These are phyloP conservation scores for Pichia manshurica DNA, from an alignment of 805 yeast species.

Conservation along the genomic window DNA sequence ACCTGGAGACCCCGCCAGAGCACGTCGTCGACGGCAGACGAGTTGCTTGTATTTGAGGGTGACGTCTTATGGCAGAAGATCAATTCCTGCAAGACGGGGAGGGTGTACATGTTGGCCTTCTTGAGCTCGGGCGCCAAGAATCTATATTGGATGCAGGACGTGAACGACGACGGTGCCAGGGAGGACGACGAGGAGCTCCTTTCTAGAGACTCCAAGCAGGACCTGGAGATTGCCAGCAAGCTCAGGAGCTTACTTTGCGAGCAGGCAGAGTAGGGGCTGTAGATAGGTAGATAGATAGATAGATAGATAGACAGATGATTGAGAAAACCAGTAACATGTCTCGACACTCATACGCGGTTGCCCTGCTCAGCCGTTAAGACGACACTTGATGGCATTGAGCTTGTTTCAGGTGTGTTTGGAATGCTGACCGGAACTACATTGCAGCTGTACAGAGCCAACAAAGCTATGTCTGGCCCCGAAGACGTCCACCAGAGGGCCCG, in stretches of 20 bases:
- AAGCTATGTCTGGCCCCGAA: too few relatives aligned
- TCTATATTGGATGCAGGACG: constrained; percentile 72
- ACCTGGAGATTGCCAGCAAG: constrained; percentile 41
- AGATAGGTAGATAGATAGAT: background rate
- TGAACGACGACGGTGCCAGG: constrained; percentile 24
- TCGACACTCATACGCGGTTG: too few relatives aligned
- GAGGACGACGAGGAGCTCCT: constrained; percentile 54
- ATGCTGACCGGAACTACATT: too few relatives aligned
- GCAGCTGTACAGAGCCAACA: too few relatives aligned
- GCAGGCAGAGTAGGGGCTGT: constrained; percentile 18
- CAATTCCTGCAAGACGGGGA: constrained; percentile 64
- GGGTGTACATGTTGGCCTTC: constrained; percentile 47
- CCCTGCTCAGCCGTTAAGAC: too few relatives aligned
- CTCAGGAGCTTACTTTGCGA: constrained; percentile 41
- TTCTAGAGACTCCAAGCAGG: constrained; percentile 47
- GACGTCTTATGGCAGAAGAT: constrained; percentile 76
- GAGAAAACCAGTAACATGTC: background rate
- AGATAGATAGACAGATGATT: background rate
- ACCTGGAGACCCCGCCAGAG: constrained; percentile 65
- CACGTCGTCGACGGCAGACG: constrained; percentile 46
- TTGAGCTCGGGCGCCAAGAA: constrained; percentile 36
- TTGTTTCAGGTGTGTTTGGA: too few relatives aligned
- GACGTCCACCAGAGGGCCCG: too few relatives aligned
- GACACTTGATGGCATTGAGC: too few relatives aligned
- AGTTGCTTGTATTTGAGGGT: constrained; percentile 73